Evolutionary conservation across 2,329 filamentous ascomycete genomes (phyloP).

Genomic region (Zymoseptoria ardabiliae): DNA sequence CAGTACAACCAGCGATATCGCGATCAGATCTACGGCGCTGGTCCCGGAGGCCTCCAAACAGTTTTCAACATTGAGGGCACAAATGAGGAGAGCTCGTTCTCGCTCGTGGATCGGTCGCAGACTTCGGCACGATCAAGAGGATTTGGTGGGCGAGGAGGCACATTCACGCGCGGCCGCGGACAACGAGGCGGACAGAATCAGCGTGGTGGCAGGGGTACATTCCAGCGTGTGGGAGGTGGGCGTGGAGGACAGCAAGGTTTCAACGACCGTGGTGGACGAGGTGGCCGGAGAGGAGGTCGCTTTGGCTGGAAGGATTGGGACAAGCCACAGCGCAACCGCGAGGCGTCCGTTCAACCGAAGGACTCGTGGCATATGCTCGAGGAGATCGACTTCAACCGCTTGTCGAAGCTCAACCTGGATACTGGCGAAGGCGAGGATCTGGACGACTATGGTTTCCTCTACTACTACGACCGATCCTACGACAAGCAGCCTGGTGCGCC

Average conservation of each 20-base stretch:
- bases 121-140: slow-evolving; percentile 74
- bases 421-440: slow-evolving; percentile 91
- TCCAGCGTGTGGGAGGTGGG: slow-evolving; percentile 64
- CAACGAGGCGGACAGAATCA: slow-evolving; percentile 68
- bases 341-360: slow-evolving; percentile 93
- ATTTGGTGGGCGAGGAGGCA: slow-evolving; percentile 79
- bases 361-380: slow-evolving; percentile 92
- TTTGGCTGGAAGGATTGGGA: slow-evolving; percentile 99
- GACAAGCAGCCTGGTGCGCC: slow-evolving; percentile 85
- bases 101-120: slow-evolving; percentile 90
- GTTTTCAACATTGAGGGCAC: slow-evolving; percentile 85
- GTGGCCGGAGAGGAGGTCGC: slow-evolving; percentile 69
- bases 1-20: slow-evolving; percentile 91
- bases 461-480: slow-evolving; percentile 94
- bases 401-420: slow-evolving; percentile 92
- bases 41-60: slow-evolving; percentile 59
- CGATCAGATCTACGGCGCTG: slow-evolving; percentile 93
- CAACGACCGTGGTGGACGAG: slow-evolving; percentile 62
- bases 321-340: slow-evolving; percentile 92
- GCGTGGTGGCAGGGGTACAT: slow-evolving; percentile 62
- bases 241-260: slow-evolving; percentile 63
- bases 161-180: slow-evolving; percentile 65
- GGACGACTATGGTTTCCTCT: slow-evolving; percentile 91
- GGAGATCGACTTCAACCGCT: slow-evolving; percentile 96
- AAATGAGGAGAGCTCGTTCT: slow-evolving; percentile 96